These are phyloP conservation scores for Fraxinus latifolia DNA, from an alignment of 305 asterid genomes.

Conservation along the genomic window DNA sequence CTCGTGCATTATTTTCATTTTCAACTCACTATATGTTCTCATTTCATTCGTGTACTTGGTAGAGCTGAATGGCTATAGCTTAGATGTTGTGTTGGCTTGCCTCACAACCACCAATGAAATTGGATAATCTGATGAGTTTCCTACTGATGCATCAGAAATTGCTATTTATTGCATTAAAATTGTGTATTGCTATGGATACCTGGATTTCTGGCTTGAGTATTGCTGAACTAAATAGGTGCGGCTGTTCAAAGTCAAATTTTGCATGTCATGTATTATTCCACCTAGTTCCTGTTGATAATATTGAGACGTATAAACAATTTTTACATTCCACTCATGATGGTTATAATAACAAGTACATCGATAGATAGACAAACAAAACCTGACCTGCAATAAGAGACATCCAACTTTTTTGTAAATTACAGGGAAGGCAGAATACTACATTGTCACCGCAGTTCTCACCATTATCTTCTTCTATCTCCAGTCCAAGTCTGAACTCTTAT, in stretches of 20 bases:
- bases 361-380: neutral
- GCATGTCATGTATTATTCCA: neutral
- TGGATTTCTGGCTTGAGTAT: neutral
- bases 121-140: neutral
- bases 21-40: neutral
- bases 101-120: neutral
- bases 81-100: constrained; percentile 13
- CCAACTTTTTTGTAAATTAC: constrained; percentile 27
- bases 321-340: neutral
- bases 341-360: neutral
- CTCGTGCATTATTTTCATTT: neutral
- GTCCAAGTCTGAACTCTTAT: constrained; percentile 53
- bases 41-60: constrained; percentile 5
- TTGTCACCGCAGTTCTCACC: constrained; percentile 47
- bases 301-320: neutral
- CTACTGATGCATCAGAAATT: constrained; percentile 5
- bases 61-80: neutral
- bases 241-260: neutral
- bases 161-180: constrained; percentile 8
- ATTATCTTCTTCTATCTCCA: constrained; percentile 43
- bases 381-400: constrained; percentile 9
- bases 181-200: neutral
- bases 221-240: neutral
- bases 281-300: neutral
- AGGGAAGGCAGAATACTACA: constrained; percentile 60